Conservation (phyloP, 495 filamentous ascomycete genomes). For the Hypoxylon subgilvum region DNA sequence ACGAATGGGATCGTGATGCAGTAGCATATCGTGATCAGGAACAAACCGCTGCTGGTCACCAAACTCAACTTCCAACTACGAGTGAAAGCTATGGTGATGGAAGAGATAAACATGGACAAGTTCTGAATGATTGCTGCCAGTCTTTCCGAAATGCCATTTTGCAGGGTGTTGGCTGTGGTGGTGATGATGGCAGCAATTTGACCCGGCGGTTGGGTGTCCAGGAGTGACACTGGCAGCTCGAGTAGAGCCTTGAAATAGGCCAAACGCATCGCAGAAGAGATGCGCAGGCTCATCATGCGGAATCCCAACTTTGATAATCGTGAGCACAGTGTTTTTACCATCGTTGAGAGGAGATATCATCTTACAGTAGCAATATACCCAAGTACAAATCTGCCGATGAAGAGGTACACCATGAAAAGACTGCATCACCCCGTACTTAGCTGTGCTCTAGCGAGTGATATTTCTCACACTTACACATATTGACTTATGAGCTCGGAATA, state of each 20-base stretch:
- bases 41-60: constrained; percentile 61
- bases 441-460: neutral
- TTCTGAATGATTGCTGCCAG: constrained; percentile 61
- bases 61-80: constrained; percentile 64
- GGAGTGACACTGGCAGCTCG: constrained; percentile 56
- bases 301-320: constrained; percentile 53
- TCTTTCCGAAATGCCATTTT: constrained; percentile 71
- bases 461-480: constrained; percentile 35
- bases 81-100: constrained; percentile 61
- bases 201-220: constrained; percentile 61
- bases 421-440: constrained; percentile 31
- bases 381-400: constrained; percentile 63
- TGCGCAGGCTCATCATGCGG: constrained; percentile 59
- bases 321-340: neutral
- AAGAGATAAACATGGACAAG: constrained; percentile 55
- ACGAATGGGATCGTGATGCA: constrained; percentile 61
- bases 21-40: constrained; percentile 64
- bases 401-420: constrained; percentile 67
- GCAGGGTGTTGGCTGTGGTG: constrained; percentile 66
- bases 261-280: constrained; percentile 61
- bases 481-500: constrained; percentile 30
- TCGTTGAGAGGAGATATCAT: neutral
- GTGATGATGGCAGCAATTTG: constrained; percentile 67
- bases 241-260: constrained; percentile 61
- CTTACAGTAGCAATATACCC: constrained; percentile 64